These are phyloP conservation scores for Pythium insidiosum DNA, from an alignment of 352 stramenopile genomes.

Conservation along the genomic window DNA sequence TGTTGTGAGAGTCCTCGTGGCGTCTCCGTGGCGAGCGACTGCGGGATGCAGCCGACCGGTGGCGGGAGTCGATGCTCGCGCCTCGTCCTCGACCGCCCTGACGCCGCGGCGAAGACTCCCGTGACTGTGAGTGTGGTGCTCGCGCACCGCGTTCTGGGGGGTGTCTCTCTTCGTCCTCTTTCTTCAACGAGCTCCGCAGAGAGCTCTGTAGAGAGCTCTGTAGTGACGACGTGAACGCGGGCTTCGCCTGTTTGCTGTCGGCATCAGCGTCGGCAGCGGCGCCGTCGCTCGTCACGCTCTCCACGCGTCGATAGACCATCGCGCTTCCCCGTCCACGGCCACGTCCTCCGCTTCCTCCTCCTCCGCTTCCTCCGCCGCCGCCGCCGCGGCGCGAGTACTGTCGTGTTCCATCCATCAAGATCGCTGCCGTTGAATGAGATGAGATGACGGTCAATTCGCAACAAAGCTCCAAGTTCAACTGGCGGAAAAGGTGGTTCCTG, in stretches of 20 bases:
- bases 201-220: conserved; percentile 24
- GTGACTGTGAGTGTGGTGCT: too few relatives aligned
- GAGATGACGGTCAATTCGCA: too few relatives aligned
- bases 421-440: conserved; percentile 1
- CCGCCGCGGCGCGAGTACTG: conserved; percentile 19
- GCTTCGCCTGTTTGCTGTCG: neutral
- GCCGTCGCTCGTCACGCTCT: conserved; percentile 21
- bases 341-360: conserved; percentile 8
- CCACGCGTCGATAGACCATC: conserved; percentile 34
- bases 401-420: conserved; percentile 27
- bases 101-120: neutral
- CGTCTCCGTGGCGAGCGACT: neutral
- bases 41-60: neutral
- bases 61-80: too few relatives aligned
- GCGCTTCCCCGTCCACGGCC: neutral
- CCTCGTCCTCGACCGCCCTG: too few relatives aligned
- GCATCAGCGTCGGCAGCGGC: neutral
- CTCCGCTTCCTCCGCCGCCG: conserved; percentile 18
- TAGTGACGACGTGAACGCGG: conserved; percentile 43
- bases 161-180: too few relatives aligned
- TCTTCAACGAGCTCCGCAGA: too few relatives aligned
- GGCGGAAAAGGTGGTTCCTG: too few relatives aligned
- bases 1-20: neutral
- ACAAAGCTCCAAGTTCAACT: too few relatives aligned
- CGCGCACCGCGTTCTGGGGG: too few relatives aligned